Base-by-base conservation (phyloP, 257 asterid genomes). In the Nicotiana attenuata region DNA sequence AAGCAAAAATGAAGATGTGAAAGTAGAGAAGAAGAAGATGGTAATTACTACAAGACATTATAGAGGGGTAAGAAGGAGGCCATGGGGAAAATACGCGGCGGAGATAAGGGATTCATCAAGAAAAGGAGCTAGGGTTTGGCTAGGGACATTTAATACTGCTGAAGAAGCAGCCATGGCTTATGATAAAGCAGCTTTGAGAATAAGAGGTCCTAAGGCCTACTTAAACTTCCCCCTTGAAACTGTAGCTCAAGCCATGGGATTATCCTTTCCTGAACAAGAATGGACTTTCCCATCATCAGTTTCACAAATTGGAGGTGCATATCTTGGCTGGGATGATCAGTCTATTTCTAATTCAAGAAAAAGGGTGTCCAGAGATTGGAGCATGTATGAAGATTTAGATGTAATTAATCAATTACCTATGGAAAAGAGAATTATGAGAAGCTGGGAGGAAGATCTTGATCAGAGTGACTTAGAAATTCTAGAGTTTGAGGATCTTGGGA, bases 121-220 rank as follows among this genome's bases (percentile, higher is more conserved):
- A 33, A 92, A 93, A 84, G 97, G 96, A 4, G 94, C 90, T 7
- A 84, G 97, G 20, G 57, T 91, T 65, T 92, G 98, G 98, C 92
- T 93, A 1, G 98, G 98, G 65, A 92, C 98, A 2, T 93, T 90
- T 80, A 85, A 31, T 5, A 93, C 97, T 2, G 97, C 93, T 0
- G 94, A 92, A 73, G 98, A 90, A 82, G 98, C 98, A 2, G 97
- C 96, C 3, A 82, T 93, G 96, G 97, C 98, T 10, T 93, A 93
- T 60, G 98, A 93, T 33, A 88, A 87, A 79, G 96, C 96, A 3
- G 94, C 98, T 17, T 81, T 91, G 28, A 85, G 97, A 69, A 89
- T 92, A 20, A 85, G 98, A 82, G 97, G 97, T 15, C 88, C 92
- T 0, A 90, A 91, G 67, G 87, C 97, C 17, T 76, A 67, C 41